These are phyloP conservation scores for Pholiota adiposa DNA, from an alignment of 1,284 basidiomycete genomes.

Conservation along the genomic window DNA sequence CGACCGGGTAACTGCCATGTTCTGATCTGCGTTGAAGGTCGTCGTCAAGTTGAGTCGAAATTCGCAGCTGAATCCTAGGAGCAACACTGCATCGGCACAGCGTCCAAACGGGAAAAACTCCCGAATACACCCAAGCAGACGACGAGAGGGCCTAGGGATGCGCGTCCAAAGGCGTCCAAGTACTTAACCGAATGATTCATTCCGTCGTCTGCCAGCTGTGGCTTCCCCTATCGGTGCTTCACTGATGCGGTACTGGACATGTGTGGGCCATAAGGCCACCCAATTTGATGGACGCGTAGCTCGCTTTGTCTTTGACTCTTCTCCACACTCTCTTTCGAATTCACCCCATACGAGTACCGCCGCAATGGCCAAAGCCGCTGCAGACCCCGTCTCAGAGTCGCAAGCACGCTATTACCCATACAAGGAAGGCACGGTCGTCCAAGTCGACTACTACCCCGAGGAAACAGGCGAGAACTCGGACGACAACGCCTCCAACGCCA, in stretches of 20 bases:
- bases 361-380: not conserved
- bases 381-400: not conserved
- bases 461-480: not conserved
- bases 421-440: conserved; percentile 1
- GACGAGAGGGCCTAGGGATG: not conserved
- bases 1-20: not conserved
- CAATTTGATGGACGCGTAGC: not conserved
- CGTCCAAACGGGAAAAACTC: not conserved
- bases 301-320: not conserved
- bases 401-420: conserved; percentile 12
- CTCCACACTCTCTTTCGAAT: not conserved
- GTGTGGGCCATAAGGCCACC: conserved; percentile 6
- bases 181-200: not conserved
- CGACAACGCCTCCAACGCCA: not conserved
- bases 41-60: not conserved
- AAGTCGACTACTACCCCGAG: conserved; percentile 15
- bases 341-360: not conserved
- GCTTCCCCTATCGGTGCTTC: not conserved
- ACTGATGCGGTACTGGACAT: conserved; percentile 7
- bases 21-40: not conserved
- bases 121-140: not conserved
- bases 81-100: no score
- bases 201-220: not conserved
- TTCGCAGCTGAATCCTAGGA: no score
- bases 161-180: no score